Percentiles rank a stretch among this genome's conserved stretches.
phyloP scores from a whole-genome alignment of 2,329 filamentous ascomycete genomes.

The Dactylonectria estremocensis region DNA sequence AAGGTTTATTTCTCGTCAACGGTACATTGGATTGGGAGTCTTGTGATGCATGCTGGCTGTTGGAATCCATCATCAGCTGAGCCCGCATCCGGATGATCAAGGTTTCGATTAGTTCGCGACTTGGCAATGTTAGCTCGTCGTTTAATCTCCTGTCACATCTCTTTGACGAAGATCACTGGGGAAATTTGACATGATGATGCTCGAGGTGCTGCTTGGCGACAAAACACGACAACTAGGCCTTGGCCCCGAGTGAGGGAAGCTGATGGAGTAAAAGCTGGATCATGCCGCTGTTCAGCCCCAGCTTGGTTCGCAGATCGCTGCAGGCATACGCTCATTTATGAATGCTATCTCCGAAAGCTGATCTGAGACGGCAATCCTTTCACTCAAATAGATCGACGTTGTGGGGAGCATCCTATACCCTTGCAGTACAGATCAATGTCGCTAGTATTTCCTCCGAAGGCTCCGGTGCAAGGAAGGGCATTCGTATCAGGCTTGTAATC shows the following conservation, averaged over 20 bases:
- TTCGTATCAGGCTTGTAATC: no score
- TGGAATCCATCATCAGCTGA: not conserved
- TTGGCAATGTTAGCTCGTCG: not conserved
- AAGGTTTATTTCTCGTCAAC: not conserved
- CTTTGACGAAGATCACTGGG: not conserved
- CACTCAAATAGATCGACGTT: not conserved
- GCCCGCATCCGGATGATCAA: not conserved
- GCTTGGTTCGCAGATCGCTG: not conserved
- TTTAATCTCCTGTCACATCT: not conserved
- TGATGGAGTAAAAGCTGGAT: not conserved
- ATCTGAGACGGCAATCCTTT: not conserved
- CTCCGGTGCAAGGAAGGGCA: no score
- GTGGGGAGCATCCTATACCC: not conserved
- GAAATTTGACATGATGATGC: not conserved
- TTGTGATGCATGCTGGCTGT: not conserved
- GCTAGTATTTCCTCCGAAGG: not conserved
- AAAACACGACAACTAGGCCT: not conserved
- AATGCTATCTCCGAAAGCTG: not conserved
- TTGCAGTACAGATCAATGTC: not conserved
- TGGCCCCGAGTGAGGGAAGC: not conserved
- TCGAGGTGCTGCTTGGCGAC: not conserved
- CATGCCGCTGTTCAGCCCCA: not conserved
- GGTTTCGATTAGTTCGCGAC: not conserved
- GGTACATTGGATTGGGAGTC: not conserved
- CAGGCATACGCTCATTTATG: slow-evolving; percentile 35